phyloP scores from a whole-genome alignment of 306 rosid species.

The Lupinus albus region DNA sequence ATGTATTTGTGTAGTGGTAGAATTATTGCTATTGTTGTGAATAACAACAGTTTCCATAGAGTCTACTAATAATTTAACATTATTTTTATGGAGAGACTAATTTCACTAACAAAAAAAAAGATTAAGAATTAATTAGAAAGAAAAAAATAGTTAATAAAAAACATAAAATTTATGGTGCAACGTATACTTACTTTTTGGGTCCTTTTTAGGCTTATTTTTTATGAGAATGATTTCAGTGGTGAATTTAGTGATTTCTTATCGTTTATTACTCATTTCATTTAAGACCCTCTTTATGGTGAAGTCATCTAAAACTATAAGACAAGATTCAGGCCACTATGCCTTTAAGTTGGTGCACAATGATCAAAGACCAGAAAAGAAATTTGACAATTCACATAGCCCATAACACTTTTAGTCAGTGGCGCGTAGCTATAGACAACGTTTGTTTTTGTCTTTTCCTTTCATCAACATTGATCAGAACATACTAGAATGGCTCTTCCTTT shows the following conservation, averaged over 20 bases:
- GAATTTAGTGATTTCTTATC: slow-evolving; percentile 35
- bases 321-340: slow-evolving; percentile 45
- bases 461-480: slow-evolving; percentile 30
- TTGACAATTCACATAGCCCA: slow-evolving; percentile 44
- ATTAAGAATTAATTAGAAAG: too few relatives aligned
- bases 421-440: slow-evolving; percentile 35
- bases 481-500: slow-evolving; percentile 21
- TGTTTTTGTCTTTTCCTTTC: slow-evolving; percentile 37
- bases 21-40: too few relatives aligned
- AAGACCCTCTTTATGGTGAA: slow-evolving; percentile 32
- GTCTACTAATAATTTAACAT: too few relatives aligned
- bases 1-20: too few relatives aligned
- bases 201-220: too few relatives aligned
- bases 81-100: too few relatives aligned
- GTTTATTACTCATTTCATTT: slow-evolving; percentile 25
- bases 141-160: too few relatives aligned
- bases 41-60: too few relatives aligned
- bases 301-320: slow-evolving; percentile 37
- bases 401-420: slow-evolving; percentile 41
- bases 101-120: too few relatives aligned
- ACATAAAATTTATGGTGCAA: too few relatives aligned
- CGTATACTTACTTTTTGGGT: neutral
- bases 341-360: slow-evolving; percentile 54
- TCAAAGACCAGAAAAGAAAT: slow-evolving; percentile 46
- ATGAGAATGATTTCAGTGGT: neutral